phyloP scores from a whole-genome alignment of 352 stramenopile genomes.

The Phytophthora palmivora region DNA sequence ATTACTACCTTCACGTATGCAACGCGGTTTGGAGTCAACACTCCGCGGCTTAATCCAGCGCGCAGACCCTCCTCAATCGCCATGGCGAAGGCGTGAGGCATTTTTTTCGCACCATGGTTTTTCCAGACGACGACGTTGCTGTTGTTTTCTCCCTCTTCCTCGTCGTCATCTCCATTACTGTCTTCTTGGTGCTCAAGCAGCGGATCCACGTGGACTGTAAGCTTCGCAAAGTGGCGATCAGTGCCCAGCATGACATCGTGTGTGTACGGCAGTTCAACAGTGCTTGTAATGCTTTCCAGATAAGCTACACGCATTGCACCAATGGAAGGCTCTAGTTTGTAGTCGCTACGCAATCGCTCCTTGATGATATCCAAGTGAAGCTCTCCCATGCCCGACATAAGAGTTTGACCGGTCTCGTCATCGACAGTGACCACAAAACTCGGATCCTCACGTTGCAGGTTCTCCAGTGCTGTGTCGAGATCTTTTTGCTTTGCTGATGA shows the following conservation, averaged over 20 bases:
- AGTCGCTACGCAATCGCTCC: conserved; percentile 91
- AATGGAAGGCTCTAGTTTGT: conserved; percentile 85
- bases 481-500: conserved; percentile 86
- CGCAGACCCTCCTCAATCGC: conserved; percentile 76
- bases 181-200: conserved; percentile 48
- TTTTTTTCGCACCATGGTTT: conserved; percentile 54
- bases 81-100: conserved; percentile 69
- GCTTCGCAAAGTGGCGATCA: conserved; percentile 76
- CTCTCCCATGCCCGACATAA: conserved; percentile 97
- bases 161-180: conserved; percentile 17
- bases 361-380: conserved; percentile 95
- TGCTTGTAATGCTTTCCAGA: conserved; percentile 81
- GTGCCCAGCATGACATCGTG: conserved; percentile 76
- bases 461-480: conserved; percentile 83
- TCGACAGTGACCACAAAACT: conserved; percentile 97
- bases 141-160: conserved; percentile 34
- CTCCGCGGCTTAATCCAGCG: conserved; percentile 62
- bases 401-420: conserved; percentile 97
- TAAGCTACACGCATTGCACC: conserved; percentile 92
- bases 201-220: conserved; percentile 59
- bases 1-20: conserved; percentile 72
- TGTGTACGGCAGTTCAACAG: conserved; percentile 47
- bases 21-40: conserved; percentile 65
- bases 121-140: conserved; percentile 71
- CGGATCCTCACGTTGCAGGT: conserved; percentile 93